phyloP scores from a whole-genome alignment of 768 basidiomycete species.

The Butyriboletus loyo region DNA sequence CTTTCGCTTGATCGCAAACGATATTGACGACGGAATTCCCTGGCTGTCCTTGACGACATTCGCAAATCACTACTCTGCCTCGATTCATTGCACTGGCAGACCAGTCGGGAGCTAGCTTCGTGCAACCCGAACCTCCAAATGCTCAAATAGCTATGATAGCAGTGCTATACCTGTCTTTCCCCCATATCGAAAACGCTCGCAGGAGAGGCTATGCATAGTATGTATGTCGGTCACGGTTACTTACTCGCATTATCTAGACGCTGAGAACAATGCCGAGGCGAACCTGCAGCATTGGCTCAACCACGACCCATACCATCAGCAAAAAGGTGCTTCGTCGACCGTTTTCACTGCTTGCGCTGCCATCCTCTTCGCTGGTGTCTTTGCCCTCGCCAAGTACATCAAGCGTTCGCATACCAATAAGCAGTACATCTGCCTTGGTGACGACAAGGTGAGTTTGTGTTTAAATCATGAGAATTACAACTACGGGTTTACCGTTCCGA shows the following conservation, averaged over 20 bases:
- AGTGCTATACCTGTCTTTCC: not conserved
- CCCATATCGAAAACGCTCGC: too few relatives aligned
- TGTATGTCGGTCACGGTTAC: not conserved
- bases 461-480: too few relatives aligned
- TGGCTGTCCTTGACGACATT: not conserved
- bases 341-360: too few relatives aligned
- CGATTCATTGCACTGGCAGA: not conserved
- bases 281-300: too few relatives aligned
- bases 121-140: not conserved
- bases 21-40: not conserved
- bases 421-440: too few relatives aligned
- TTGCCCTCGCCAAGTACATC: too few relatives aligned
- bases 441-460: too few relatives aligned
- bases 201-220: not conserved
- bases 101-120: not conserved
- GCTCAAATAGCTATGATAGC: not conserved
- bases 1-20: not conserved
- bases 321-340: too few relatives aligned
- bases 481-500: too few relatives aligned
- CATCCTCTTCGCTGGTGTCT: too few relatives aligned
- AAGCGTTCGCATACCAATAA: too few relatives aligned
- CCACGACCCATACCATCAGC: too few relatives aligned
- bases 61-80: not conserved
- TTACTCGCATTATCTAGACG: not conserved
- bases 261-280: not conserved